Evolutionary conservation across 768 basidiomycete species (phyloP), one percentile per base, ranked within the genome.

Genomic region (Leccinellum albellum): DNA sequence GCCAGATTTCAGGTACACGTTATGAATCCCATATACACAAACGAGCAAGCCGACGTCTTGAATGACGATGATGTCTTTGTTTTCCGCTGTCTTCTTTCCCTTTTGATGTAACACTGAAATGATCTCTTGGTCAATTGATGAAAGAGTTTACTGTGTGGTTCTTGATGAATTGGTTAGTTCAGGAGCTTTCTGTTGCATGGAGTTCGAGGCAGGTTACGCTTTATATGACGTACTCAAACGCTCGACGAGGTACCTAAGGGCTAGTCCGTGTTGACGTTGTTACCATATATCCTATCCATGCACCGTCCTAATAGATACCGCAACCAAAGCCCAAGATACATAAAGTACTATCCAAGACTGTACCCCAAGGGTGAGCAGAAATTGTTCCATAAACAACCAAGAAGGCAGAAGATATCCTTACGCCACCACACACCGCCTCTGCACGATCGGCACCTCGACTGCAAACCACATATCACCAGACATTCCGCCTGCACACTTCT

Each of bases 1-100:
- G 2, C 84, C 83, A 2, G 83, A 84, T 65, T 86, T 87, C 63
- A 72, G 82, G 57, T 86, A 87, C 62, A 82, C 76, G 5, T 51
- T 80, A 23, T 79, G 59, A 42, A 69, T 23, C 9, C 7, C 10
- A 45, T 26, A n/a, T 45, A 51, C 24, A 26, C 47, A 14, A 45
- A 23, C 20, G 20, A 42, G 40, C 5, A 42, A 42, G 40, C 21
- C 40, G 5, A 42, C 12, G 40, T 42, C 40, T 20, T 3, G 20
- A 42, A 47, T 44, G 24, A 26, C 47, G 47, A 48, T 3, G 26
- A n/a, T 28, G 4, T 17, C 21, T 21, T 23, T 40, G 35, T 37
- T 1, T 44, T 44, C 21, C 7, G 28, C n/a, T n/a, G n/a, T n/a
- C n/a, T n/a, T n/a, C 9, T 45, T 45, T 45, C 14, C 23, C 23